A percentile compares a stretch with the other conserved stretches of the same genome.
phyloP scores from a whole-genome alignment of 805 yeast genomes.

The Myxozyma udenii region DNA sequence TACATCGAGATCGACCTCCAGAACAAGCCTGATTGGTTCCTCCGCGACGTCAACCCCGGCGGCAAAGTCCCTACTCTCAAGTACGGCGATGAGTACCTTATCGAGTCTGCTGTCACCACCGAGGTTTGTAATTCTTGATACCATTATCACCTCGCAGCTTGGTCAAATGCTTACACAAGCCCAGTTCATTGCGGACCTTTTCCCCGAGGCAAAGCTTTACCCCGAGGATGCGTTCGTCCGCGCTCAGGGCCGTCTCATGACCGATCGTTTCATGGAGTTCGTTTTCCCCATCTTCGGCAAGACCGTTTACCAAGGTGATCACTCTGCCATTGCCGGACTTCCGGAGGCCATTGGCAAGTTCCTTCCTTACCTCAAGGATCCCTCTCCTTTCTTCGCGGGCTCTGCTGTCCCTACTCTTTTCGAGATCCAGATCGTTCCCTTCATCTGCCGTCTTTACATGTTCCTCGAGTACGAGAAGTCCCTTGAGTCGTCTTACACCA shows the following conservation, averaged over 20 bases:
- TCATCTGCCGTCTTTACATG: constrained; percentile 23
- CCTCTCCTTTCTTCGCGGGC: constrained; percentile 30
- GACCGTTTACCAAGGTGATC: constrained; percentile 7
- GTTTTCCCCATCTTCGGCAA: constrained; percentile 23
- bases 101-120: constrained; percentile 34
- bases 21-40: constrained; percentile 36
- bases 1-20: constrained; percentile 32
- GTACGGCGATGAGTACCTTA: constrained; percentile 31
- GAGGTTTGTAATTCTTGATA: constrained; percentile 10
- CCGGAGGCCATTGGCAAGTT: constrained; percentile 28
- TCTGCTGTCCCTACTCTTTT: constrained; percentile 17
- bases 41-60: constrained; percentile 33
- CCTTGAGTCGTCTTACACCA: constrained; percentile 1
- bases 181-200: constrained; percentile 32
- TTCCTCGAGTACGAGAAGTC: constrained; percentile 11
- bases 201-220: constrained; percentile 48
- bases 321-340: constrained; percentile 6
- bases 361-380: constrained; percentile 24
- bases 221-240: constrained; percentile 85
- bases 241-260: constrained; percentile 30
- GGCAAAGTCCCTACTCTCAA: constrained; percentile 36
- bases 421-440: constrained; percentile 31
- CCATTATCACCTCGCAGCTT: not conserved
- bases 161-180: not conserved
- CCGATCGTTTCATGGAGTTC: constrained; percentile 30